A percentile compares a stretch with the other conserved stretches of the same genome.
Conservation (phyloP, 1,284 basidiomycete genomes). For the Ganoderma lucidum region DNA sequence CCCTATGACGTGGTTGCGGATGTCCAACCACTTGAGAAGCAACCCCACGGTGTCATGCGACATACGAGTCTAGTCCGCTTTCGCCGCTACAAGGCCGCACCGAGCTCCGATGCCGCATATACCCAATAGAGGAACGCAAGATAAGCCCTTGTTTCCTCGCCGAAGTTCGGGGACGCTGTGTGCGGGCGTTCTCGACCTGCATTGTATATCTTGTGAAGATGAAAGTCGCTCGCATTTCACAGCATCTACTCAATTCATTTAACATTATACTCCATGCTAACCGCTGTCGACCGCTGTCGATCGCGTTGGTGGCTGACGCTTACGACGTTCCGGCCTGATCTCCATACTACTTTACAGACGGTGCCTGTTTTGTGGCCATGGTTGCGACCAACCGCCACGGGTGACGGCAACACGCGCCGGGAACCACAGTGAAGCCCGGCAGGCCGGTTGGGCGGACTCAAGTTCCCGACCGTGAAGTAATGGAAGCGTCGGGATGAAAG, state of each 20-base stretch:
- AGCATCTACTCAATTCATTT: background rate
- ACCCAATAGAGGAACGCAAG: constrained; percentile 1
- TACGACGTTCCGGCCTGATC: background rate
- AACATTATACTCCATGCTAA: background rate
- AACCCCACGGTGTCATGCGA: constrained; percentile 2
- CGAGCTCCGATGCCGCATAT: constrained; percentile 1
- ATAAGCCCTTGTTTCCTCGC: background rate
- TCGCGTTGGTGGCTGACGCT: constrained; percentile 5
- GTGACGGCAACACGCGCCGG: constrained; percentile 5
- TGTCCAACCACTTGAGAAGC: background rate
- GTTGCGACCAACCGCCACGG: constrained; percentile 15
- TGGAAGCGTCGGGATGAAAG: background rate
- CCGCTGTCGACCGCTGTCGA: background rate
- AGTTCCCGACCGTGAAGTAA: background rate
- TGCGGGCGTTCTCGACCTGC: background rate
- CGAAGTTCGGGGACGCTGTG: background rate
- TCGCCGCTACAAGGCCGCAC: constrained; percentile 3
- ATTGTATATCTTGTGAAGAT: background rate
- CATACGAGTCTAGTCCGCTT: background rate
- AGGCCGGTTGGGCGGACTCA: background rate
- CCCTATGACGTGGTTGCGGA: background rate
- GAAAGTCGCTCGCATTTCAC: background rate
- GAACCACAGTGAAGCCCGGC: constrained; percentile 7
- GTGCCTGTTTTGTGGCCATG: constrained; percentile 52
- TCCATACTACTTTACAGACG: constrained; percentile 22